Conservation (phyloP, 1,284 basidiomycete species). For the Chalciporus sp. region DNA sequence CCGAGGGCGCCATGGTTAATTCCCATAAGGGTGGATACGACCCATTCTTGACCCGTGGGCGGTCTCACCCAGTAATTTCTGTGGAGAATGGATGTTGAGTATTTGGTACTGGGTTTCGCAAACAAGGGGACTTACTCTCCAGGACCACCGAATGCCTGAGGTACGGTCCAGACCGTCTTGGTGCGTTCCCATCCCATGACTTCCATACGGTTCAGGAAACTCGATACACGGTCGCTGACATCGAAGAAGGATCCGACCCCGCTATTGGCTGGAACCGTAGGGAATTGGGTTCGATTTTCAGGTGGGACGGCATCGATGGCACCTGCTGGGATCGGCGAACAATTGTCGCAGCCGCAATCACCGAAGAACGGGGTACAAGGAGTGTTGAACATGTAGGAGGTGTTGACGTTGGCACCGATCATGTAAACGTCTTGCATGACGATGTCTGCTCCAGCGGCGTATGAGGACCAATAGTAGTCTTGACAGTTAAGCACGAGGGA, state of each 20-base stretch:
- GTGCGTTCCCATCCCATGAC: conserved; percentile 61
- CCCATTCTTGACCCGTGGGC: conserved; percentile 70
- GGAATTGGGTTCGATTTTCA: conserved; percentile 21
- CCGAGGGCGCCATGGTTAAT: conserved; percentile 74
- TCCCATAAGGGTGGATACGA: conserved; percentile 61
- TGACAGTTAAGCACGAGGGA: conserved; percentile 79
- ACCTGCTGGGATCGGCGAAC: conserved; percentile 39
- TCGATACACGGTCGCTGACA: conserved; percentile 64
- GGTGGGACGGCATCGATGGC: conserved; percentile 32
- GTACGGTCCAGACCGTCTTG: conserved; percentile 69
- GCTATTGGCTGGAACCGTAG: conserved; percentile 28
- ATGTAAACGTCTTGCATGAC: conserved; percentile 59
- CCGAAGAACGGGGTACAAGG: conserved; percentile 67
- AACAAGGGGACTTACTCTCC: conserved; percentile 44
- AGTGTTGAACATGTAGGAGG: conserved; percentile 54
- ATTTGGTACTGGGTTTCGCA: not conserved
- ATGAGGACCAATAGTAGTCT: conserved; percentile 65
- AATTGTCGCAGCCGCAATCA: conserved; percentile 69
- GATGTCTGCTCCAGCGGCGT: conserved; percentile 64
- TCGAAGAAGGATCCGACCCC: conserved; percentile 44
- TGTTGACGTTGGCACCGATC: conserved; percentile 71
- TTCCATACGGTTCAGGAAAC: conserved; percentile 57
- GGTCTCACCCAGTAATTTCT: conserved; percentile 66
- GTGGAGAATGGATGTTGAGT: not conserved
- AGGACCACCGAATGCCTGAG: conserved; percentile 71